These are phyloP conservation scores for Penicillium soppii DNA, from an alignment of 495 filamentous ascomycete genomes.

Conservation along the genomic window DNA sequence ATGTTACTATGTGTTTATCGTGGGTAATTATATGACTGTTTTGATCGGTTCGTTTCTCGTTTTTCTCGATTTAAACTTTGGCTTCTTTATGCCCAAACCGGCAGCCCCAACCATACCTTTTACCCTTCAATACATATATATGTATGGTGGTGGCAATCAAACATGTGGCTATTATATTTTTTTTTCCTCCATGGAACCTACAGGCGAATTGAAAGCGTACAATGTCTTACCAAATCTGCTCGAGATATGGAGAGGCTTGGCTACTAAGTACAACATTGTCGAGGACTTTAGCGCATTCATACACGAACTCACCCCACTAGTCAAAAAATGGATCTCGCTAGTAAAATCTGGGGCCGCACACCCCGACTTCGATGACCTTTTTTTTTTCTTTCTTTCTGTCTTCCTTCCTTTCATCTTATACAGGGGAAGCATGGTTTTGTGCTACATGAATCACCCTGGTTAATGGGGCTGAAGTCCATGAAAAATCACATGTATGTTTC, in stretches of 20 bases:
- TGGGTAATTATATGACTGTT: no score
- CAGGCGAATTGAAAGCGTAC: no score
- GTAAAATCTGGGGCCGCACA: constrained; percentile 34
- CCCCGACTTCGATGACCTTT: constrained; percentile 19
- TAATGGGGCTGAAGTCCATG: constrained; percentile 2
- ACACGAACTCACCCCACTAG: constrained; percentile 25
- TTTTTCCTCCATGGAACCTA: no score
- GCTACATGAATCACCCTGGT: background rate
- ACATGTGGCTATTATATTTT: background rate
- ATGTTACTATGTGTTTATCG: background rate
- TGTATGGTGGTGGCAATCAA: background rate
- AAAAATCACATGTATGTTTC: background rate
- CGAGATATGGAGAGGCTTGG: background rate
- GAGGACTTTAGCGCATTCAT: constrained; percentile 14
- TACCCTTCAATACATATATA: background rate
- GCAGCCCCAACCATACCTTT: constrained; percentile 1
- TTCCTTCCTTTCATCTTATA: no score
- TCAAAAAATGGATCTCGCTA: constrained; percentile 32
- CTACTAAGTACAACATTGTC: no score
- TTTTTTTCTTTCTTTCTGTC: no score
- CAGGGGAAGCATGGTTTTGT: no score
- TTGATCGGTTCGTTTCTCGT: background rate
- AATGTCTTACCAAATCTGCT: background rate
- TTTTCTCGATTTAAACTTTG: background rate
- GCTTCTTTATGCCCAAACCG: background rate